These are phyloP conservation scores for Blastomyces percursus DNA, from an alignment of 2,329 filamentous ascomycete genomes.

Conservation along the genomic window DNA sequence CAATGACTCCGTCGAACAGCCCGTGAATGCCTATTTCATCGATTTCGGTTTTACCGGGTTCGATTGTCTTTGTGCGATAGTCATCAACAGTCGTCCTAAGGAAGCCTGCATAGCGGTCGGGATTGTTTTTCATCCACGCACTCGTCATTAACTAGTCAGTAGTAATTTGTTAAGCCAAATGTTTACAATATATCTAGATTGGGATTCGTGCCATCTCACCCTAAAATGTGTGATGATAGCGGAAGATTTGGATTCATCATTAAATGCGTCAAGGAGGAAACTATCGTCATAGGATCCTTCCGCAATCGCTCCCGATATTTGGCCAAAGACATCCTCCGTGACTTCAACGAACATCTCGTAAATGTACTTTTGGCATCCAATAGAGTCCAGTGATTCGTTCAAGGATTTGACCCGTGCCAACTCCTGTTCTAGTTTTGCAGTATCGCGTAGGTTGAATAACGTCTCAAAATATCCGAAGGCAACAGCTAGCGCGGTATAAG, in stretches of 20 bases:
- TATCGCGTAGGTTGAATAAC: slow-evolving; percentile 57
- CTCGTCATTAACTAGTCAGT: slow-evolving; percentile 62
- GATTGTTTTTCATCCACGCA: slow-evolving; percentile 69
- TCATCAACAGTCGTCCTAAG: slow-evolving; percentile 53
- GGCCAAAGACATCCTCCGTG: slow-evolving; percentile 56
- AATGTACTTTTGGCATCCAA: slow-evolving; percentile 57
- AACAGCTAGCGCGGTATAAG: slow-evolving; percentile 51
- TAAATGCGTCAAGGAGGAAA: slow-evolving; percentile 60
- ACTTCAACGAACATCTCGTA: slow-evolving; percentile 78
- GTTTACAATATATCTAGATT: slow-evolving; percentile 3
- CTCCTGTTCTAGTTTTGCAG: slow-evolving; percentile 57
- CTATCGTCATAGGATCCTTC: slow-evolving; percentile 43
- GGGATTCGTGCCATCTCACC: slow-evolving; percentile 31
- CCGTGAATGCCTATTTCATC: slow-evolving; percentile 78
- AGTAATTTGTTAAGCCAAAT: slow-evolving; percentile 4
- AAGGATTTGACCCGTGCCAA: slow-evolving; percentile 59
- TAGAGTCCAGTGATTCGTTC: slow-evolving; percentile 56
- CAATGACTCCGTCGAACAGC: slow-evolving; percentile 66
- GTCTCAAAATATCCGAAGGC: slow-evolving; percentile 90
- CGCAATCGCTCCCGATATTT: slow-evolving; percentile 49
- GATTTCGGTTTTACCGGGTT: slow-evolving; percentile 70
- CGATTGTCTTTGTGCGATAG: slow-evolving; percentile 60
- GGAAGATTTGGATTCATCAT: slow-evolving; percentile 55
- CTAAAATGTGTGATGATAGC: slow-evolving; percentile 75
- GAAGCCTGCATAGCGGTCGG: slow-evolving; percentile 60